A percentile compares a stretch with the other conserved stretches of the same genome.
These are phyloP conservation scores for Otatea glauca DNA, from an alignment of 176 grass and related monocot genomes.

Conservation along the genomic window DNA sequence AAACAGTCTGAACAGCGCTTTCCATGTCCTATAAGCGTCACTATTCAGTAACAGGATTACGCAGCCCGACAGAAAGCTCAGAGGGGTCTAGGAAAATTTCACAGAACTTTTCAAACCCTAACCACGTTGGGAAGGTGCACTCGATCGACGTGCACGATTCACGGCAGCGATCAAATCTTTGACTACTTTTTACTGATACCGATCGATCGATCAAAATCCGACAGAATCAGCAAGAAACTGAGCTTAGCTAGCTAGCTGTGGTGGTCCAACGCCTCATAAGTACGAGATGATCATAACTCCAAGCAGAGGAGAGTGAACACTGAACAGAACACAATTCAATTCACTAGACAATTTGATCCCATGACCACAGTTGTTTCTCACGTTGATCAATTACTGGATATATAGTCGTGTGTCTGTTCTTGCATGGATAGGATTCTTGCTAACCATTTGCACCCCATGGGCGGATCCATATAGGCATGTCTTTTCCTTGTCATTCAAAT, in stretches of 20 bases:
- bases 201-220: background rate
- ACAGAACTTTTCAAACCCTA: background rate
- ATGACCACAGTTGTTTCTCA: too few relatives aligned
- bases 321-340: background rate
- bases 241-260: background rate
- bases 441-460: too few relatives aligned
- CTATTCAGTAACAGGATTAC: constrained; percentile 39
- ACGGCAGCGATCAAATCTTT: constrained; percentile 19
- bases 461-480: too few relatives aligned
- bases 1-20: constrained; percentile 33
- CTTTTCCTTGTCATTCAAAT: too few relatives aligned
- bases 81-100: background rate
- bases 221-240: background rate
- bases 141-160: background rate
- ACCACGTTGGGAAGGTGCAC: constrained; percentile 6
- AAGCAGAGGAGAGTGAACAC: background rate
- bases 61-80: constrained; percentile 32
- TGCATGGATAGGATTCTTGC: too few relatives aligned
- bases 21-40: constrained; percentile 32
- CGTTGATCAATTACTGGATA: too few relatives aligned
- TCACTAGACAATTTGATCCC: background rate
- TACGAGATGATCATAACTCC: background rate
- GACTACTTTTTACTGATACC: background rate
- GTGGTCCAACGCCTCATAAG: background rate
- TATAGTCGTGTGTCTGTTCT: too few relatives aligned